Conservation (phyloP, 495 filamentous ascomycete genomes). For the Penicillium angulare region DNA sequence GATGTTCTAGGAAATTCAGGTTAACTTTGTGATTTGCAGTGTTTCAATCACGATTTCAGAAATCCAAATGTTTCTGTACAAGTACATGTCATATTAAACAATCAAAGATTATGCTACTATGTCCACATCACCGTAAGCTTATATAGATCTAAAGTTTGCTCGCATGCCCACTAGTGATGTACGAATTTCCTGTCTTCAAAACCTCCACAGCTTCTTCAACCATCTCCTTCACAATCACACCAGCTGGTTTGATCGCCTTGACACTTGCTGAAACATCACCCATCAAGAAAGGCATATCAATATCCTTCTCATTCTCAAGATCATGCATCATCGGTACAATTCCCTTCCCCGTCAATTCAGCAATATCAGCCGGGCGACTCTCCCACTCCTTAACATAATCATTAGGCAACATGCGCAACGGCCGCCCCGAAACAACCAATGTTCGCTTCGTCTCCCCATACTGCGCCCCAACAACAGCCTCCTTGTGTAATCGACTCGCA, state of each 20-base stretch:
- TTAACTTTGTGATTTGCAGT: conserved; percentile 2
- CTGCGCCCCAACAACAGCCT: conserved; percentile 69
- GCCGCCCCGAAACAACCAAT: conserved; percentile 74
- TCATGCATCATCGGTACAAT: conserved; percentile 78
- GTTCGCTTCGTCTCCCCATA: conserved; percentile 77
- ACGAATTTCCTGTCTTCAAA: conserved; percentile 49
- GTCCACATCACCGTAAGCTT: neutral
- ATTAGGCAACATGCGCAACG: conserved; percentile 76
- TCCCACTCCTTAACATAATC: conserved; percentile 82
- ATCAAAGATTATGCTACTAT: conserved; percentile 11
- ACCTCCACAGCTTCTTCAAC: conserved; percentile 73
- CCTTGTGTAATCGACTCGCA: conserved; percentile 75
- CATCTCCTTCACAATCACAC: conserved; percentile 81
- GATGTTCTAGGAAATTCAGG: neutral
- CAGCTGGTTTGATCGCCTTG: conserved; percentile 71
- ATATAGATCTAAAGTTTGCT: conserved; percentile 34
- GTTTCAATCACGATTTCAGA: conserved; percentile 9
- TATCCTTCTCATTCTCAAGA: conserved; percentile 70
- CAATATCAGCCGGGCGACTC: conserved; percentile 65
- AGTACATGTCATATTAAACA: conserved; percentile 36
- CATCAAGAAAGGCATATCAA: conserved; percentile 87
- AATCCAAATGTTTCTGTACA: conserved; percentile 34
- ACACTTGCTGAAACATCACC: conserved; percentile 86
- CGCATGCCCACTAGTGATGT: conserved; percentile 25
- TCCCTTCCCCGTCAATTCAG: conserved; percentile 66